Base-by-base conservation (phyloP, 2,329 filamentous ascomycete genomes). In the Ceratocystis huliohia region DNA sequence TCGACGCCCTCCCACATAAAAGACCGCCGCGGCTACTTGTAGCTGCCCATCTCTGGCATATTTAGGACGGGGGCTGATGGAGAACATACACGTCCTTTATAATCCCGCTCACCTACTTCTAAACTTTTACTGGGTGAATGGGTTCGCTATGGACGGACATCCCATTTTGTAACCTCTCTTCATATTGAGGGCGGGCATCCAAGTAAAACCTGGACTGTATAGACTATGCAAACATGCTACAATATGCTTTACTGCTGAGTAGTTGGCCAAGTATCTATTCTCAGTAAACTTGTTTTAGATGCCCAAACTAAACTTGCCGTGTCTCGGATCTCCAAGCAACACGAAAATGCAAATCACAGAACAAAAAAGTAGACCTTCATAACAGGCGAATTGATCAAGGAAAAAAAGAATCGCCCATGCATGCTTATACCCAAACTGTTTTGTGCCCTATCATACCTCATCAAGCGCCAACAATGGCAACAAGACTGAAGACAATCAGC, bases 111-210 rank as follows among this genome's bases (percentile, higher is more conserved):
- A 77, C 75, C 77, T 76, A 59, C 56, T 37, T 59, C 30, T 33
- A 20, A 59, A 28, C 56, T 25, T 65, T 33, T 59, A 62, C 71
- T 69, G 79, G 78, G 79, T 77, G 78, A 76, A 75, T 77, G 78
- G 82, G 81, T 84, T 84, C 82, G 82, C 82, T 84, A 81, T 82
- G 81, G 75, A 82, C 81, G 78, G 74, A 84, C 81, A 84, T 81
- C 30, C 56, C 59, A 28, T 28, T n/a, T 10, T 15, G 65, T 33
- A 20, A 56, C 8, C 33, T 28, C 62, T 28, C 48, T 5, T 64
- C 45, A 17, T 13, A 33, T 46, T 33, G 28, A n/a, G n/a, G n/a
- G 22, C 28, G n/a, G n/a, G 22, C 28, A 6, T 59, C 30, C 6
- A 15, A 48, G 50, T 10, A 63, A 45, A 10, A 48, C 41, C 8